A percentile compares a stretch with the other conserved stretches of the same genome.
Conservation (phyloP, 2,329 filamentous ascomycete species). For the Tolypocladium tropicale region DNA sequence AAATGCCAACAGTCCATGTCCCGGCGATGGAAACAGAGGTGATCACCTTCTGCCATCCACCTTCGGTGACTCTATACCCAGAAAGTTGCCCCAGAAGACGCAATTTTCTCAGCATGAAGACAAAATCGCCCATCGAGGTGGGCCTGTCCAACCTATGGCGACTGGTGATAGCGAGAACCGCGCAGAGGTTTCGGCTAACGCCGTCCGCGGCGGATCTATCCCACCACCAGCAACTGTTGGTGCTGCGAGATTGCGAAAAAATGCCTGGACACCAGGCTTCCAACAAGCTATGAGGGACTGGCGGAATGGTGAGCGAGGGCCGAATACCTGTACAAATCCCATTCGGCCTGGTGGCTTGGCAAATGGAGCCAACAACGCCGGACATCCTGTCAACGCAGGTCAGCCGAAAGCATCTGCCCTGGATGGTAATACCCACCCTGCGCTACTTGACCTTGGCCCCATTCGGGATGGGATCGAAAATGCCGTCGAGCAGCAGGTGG, state of each 20-base stretch:
- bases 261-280: slow-evolving; percentile 1
- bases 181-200: neutral
- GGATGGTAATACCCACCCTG: neutral
- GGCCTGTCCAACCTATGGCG: neutral
- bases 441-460: neutral
- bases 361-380: neutral
- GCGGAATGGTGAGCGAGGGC: neutral
- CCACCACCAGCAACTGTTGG: neutral
- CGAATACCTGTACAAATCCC: neutral
- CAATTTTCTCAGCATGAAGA: neutral
- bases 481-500: slow-evolving; percentile 18
- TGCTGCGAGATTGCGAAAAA: neutral
- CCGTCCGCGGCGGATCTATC: neutral
- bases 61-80: neutral
- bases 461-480: slow-evolving; percentile 16
- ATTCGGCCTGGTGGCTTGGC: neutral
- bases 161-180: neutral
- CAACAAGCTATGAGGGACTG: neutral
- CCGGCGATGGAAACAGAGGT: neutral
- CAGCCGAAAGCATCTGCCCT: neutral
- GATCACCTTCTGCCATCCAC: neutral
- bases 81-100: neutral
- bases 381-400: neutral
- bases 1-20: neutral
- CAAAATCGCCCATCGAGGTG: neutral